Evolutionary conservation across 306 rosid genomes (phyloP).

Genomic region (Pachyrhizus erosus): DNA sequence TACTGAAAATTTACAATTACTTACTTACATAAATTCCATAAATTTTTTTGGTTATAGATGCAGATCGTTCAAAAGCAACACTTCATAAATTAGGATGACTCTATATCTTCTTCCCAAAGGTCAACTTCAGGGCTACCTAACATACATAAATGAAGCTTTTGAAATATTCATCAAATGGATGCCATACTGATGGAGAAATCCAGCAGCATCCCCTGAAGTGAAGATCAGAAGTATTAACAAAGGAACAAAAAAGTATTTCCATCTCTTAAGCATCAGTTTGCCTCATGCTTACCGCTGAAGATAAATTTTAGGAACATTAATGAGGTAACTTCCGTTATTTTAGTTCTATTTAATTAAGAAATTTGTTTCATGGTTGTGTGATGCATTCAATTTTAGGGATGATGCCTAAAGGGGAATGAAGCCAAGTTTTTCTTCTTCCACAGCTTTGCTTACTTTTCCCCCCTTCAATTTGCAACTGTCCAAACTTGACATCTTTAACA

Average conservation of each 20-base stretch:
- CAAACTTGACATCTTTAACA: neutral
- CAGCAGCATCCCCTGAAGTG: neutral
- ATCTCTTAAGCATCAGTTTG: neutral
- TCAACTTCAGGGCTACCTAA: conserved; percentile 23
- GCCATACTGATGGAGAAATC: neutral
- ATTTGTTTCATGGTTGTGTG: neutral
- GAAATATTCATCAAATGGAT: neutral
- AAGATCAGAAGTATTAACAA: neutral
- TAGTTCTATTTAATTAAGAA: neutral
- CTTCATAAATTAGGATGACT: conserved; percentile 30
- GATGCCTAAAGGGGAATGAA: neutral
- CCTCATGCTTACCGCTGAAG: neutral
- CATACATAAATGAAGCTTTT: neutral
- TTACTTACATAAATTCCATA: conserved; percentile 4
- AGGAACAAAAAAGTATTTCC: neutral
- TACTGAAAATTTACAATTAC: neutral
- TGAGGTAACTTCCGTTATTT: neutral
- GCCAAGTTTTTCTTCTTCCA: neutral
- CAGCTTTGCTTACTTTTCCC: neutral
- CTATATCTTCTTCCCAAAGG: conserved; percentile 1
- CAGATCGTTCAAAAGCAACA: conserved; percentile 23
- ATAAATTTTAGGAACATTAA: neutral
- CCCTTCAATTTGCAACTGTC: neutral
- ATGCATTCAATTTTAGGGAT: neutral
- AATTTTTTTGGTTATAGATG: conserved; percentile 15